Conservation (phyloP, 2,329 filamentous ascomycete species). For the Lecanicillium sp. region DNA sequence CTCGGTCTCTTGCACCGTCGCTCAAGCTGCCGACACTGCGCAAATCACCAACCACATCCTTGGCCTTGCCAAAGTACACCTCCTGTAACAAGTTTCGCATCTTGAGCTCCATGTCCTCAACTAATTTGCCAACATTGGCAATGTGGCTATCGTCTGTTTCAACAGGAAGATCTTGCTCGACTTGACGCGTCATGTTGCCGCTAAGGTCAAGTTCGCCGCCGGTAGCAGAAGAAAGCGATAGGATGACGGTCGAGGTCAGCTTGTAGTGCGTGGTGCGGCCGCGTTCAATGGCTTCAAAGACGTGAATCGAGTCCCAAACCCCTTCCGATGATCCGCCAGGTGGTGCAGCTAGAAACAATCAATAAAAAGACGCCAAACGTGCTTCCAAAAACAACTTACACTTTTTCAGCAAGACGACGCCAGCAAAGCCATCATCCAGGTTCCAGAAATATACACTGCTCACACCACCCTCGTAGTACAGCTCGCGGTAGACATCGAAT, state of each 20-base stretch:
- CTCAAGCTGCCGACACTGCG: conserved; percentile 79
- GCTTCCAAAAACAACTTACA: conserved; percentile 40
- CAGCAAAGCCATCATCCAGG: conserved; percentile 93
- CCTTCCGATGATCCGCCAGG: conserved; percentile 61
- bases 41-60: conserved; percentile 94
- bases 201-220: conserved; percentile 79
- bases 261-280: conserved; percentile 93
- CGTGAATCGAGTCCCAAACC: conserved; percentile 97
- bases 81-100: conserved; percentile 98
- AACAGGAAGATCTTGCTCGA: conserved; percentile 84
- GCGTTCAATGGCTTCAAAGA: conserved; percentile 92
- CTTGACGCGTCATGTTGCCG: conserved; percentile 96
- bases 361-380: neutral
- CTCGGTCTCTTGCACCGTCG: conserved; percentile 74
- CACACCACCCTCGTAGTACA: conserved; percentile 95
- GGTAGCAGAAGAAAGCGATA: conserved; percentile 63
- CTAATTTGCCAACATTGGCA: conserved; percentile 84
- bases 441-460: conserved; percentile 98
- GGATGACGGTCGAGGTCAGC: conserved; percentile 91
- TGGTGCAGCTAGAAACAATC: conserved; percentile 46
- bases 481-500: conserved; percentile 91
- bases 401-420: conserved; percentile 93
- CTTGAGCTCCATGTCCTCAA: conserved; percentile 99
- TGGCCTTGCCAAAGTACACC: conserved; percentile 98
- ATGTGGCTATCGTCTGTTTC: conserved; percentile 91